phyloP scores from a whole-genome alignment of 2,329 filamentous ascomycete genomes.

The Geosmithia flava region DNA sequence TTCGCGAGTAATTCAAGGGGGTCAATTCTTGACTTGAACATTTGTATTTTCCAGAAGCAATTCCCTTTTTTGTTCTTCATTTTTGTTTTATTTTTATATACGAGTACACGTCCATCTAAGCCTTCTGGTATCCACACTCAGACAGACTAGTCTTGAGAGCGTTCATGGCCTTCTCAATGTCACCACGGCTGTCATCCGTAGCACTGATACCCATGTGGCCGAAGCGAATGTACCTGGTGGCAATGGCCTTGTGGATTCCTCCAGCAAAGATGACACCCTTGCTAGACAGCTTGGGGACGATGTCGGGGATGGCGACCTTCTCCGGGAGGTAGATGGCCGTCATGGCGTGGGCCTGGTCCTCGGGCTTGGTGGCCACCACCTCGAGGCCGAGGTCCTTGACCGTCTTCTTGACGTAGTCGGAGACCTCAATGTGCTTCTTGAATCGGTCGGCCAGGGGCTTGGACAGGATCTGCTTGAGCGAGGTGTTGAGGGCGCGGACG shows the following conservation, averaged over 20 bases:
- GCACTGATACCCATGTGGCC: constrained; percentile 94
- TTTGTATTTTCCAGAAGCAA: too few species aligned
- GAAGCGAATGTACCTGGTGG: constrained; percentile 84
- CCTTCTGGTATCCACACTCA: constrained; percentile 56
- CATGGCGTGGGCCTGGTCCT: constrained; percentile 95
- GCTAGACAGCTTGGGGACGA: constrained; percentile 74
- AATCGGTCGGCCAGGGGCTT: constrained; percentile 73
- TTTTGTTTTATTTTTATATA: neutral
- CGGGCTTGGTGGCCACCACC: constrained; percentile 72
- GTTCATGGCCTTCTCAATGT: constrained; percentile 74
- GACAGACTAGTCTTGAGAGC: constrained; percentile 62
- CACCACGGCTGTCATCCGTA: constrained; percentile 64
- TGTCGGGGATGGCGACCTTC: constrained; percentile 63
- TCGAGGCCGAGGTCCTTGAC: constrained; percentile 71
- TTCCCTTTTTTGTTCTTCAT: too few species aligned
- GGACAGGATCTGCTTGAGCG: constrained; percentile 75
- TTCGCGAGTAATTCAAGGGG: too few species aligned
- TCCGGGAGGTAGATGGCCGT: constrained; percentile 94
- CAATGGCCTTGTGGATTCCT: constrained; percentile 92
- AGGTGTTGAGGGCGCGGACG: constrained; percentile 82
- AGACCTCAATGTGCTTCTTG: constrained; percentile 64
- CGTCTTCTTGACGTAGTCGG: constrained; percentile 76
- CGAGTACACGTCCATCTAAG: constrained; percentile 4
- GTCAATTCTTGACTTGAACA: too few species aligned
- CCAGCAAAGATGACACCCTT: constrained; percentile 91